phyloP scores from a whole-genome alignment of 495 filamentous ascomycete species.

The Penicillium taxi region DNA sequence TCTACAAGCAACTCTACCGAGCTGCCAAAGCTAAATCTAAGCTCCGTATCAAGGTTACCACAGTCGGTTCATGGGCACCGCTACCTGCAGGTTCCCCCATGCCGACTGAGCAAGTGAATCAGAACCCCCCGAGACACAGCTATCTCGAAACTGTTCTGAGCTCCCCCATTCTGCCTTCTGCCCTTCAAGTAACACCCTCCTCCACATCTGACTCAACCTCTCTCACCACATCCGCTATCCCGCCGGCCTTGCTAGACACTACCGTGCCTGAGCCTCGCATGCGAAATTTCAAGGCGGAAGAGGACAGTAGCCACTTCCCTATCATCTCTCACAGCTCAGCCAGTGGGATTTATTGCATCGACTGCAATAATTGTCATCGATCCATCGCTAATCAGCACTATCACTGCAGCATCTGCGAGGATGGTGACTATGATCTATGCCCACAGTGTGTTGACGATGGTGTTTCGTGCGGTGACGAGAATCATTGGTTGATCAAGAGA shows the following conservation, averaged over 20 bases:
- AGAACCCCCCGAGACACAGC: conserved; percentile 22
- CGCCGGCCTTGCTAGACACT: neutral
- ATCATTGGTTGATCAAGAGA: conserved; percentile 93
- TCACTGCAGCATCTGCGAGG: conserved; percentile 88
- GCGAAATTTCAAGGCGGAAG: conserved; percentile 25
- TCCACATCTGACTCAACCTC: conserved; percentile 2
- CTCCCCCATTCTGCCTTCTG: conserved; percentile 22
- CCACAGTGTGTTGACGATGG: conserved; percentile 66
- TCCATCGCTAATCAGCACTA: conserved; percentile 77
- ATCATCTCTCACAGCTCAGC: conserved; percentile 26
- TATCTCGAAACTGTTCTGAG: conserved; percentile 41
- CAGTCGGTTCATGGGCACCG: conserved; percentile 12
- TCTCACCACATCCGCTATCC: neutral
- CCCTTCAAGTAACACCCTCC: conserved; percentile 7
- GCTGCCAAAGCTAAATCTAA: conserved; percentile 98
- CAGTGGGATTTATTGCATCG: conserved; percentile 54
- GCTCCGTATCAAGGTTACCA: conserved; percentile 76
- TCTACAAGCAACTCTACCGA: conserved; percentile 95
- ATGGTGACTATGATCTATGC: conserved; percentile 94
- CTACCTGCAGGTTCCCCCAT: conserved; percentile 6
- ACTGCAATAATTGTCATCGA: conserved; percentile 82
- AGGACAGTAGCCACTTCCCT: conserved; percentile 22
- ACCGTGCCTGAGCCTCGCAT: conserved; percentile 21
- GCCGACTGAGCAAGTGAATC: conserved; percentile 9
- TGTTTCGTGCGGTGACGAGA: conserved; percentile 62